Base-by-base conservation (phyloP, 1,284 basidiomycete genomes). In the Vanrija sp. region DNA sequence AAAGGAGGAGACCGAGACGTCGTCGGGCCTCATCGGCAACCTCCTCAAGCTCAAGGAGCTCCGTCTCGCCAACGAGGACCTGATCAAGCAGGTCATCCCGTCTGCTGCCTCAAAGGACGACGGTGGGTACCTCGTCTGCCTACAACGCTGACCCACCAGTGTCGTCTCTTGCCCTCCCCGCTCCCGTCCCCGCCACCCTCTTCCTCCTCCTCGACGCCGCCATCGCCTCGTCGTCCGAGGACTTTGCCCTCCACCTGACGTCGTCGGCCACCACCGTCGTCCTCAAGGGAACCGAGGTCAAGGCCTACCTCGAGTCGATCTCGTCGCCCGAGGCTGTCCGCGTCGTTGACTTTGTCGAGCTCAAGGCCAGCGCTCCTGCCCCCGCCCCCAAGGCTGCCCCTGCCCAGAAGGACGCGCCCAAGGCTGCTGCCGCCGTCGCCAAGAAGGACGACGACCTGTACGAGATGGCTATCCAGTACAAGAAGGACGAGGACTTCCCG, bases 401-500 rank as follows among this genome's bases (percentile, higher is more conserved):
- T 7, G 23, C 16, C 12, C 19, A 8, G 16, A 38, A 47, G 44
- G 48, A 42, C 19, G 54, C 49, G 20, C 49, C 56, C 36, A 55
- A 55, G 53, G 59, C 62, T 9, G 54, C 60, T 44, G 48, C 62
- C 19, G 49, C 49, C 44, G 57, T 55, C 10, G 54, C 53, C 65
- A 86, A 86, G 84, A 25, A 88, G 85, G 77, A 89, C 53, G 88
- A 93, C 60, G 88, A 89, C 51, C 86, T 88, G 2, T 84, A 91
- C 36, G 88, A 93, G 78, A 88, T 95, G 69, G 92, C 92, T 27
- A 87, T 96, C 68, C 88, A 89, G 49, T 87, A 92, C 71, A 92
- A 91, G 82, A 96, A 97, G 76, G 90, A 95, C 69, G 88, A 87
- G 49, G 91, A 95, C 73, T 96, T 97, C 73, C 80, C 92, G 10